Evolutionary conservation across 306 rosid species (phyloP), one percentile per base, ranked within the genome.

Genomic region (Mimosa pudica): DNA sequence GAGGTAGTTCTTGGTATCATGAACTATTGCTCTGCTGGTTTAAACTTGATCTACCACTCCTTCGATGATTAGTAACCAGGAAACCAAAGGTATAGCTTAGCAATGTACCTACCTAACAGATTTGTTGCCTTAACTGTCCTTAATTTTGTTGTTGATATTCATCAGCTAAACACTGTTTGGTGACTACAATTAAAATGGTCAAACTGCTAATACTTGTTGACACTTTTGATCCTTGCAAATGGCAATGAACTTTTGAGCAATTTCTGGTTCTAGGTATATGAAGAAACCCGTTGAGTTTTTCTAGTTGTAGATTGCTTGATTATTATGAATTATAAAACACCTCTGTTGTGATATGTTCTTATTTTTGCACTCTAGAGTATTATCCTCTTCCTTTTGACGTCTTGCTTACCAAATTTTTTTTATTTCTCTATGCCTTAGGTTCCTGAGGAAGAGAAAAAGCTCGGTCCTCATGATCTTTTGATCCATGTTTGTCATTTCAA

Each of bases 401-500:
- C 42, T 54, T 12, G 17, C 12, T 49, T 49, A 42, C 48, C 13
- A 14, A 10, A 20, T 55, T 61, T 68, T n/a, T 52, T 65, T 47
- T 32, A 35, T 67, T 71, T 79, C 46, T 17, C 18, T 57, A 65
- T 48, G 67, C 73, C 47, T 65, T 87, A 92, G 98, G 85, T 94
- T 80, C 98, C 94, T 10, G 97, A 85, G 77, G 97, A 92, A 75
- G 98, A 92, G 88, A 91, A 91, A 83, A 84, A 83, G 84, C 82
- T 94, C 75, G 92, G 92, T 63, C 81, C 88, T 49, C 89, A 88
- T 30, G 97, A 91, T 84, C 93, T 97, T 14, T 80, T 94, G 90
- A 89, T 94, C 79, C 97, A 94, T 81, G 97, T 92, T 60, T 94
- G 91, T 86, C 98, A 94, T 85, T 92, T 94, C 80, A 82, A 82